Base-by-base conservation (phyloP, 2,329 filamentous ascomycete genomes). In the Tympanopsis confertula region DNA sequence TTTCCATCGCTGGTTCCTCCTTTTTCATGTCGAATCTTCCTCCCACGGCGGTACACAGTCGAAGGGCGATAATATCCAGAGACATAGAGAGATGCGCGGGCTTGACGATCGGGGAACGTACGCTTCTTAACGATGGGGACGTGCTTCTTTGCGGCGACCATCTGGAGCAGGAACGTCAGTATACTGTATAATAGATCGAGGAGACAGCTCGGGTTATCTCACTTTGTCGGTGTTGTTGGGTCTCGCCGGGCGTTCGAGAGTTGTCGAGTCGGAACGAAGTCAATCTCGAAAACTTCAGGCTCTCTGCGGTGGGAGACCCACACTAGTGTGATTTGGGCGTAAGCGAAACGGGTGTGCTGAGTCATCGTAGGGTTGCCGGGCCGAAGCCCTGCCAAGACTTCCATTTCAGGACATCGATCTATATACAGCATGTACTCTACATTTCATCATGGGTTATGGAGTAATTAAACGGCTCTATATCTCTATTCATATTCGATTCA, bases 81-180 rank as follows among this genome's bases (percentile, higher is more conserved):
- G 20, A n/a, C 24, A 38, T 20, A 18, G 19, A 43, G 24, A 37
- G n/a, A 14, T 44, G 30, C 38, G n/a, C 39, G 39, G 35, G 19
- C 20, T 33, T 40, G 44, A 45, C 46, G 42, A 38, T 41, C 19
- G 38, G 32, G 38, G 52, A 59, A 87, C 86, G 63, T 89, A 94
- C 87, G 87, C 87, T 98, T 98, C 86, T 98, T 98, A 64, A 98
- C 86, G 78, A 98, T 98, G 62, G 88, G 82, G 65, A 96, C 80
- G 72, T 96, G 91, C 78, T 94, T 93, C 85, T 93, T 94, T 71
- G 89, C 85, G 82, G 88, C 78, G 78, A 89, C 87, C 91, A 96
- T 96, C 88, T 89, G 61, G 45, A 47, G 39, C 39, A 47, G 51
- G 44, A 30, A 15, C 13, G 33, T 36, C 24, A 29, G 28, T 17